Evolutionary conservation across 768 basidiomycete species (phyloP), one percentile per base, ranked within the genome.

Genomic region (Chalciporus sphaerocephalus): DNA sequence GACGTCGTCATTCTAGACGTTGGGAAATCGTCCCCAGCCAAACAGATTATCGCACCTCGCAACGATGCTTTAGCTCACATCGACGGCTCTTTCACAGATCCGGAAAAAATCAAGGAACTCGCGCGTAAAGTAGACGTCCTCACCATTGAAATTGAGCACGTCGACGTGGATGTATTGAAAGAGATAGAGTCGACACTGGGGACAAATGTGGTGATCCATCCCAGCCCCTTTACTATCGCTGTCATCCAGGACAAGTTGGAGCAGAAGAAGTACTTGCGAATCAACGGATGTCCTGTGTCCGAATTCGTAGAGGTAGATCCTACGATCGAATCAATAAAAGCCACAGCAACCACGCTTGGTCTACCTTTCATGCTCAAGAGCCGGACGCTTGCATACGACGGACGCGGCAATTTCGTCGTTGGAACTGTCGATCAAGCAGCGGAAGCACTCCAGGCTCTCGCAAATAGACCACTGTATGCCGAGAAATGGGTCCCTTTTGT

Each of bases 111-210:
- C 54, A 75, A 73, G 34, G 76, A 87, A 51, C 79, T 99, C 28
- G 92, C 93, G 0, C 50, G 64, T 11, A 81, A 82, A 60, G 93
- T 87, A 23, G 87, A 97, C 57, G 71, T 98, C 25, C 71, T 98
- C 39, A 98, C 95, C 0, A 83, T 95, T 41, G 95, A 99, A 72
- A 98, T 97, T 25, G 95, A 99, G 67, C 96, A 99, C 58, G 92
- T 99, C 50, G 80, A 95, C 51, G 89, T 77, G 10, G 70, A 70
- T 17, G 80, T 88, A 0, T 72, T 99, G 9, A 78, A 84, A 40
- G 75, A 64, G 54, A 27, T 60, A 54, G 42, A 57, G 63, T 42
- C 61, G 47, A 11, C 66, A 63, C 11, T 24, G 2, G 55, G 62
- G 60, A 40, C 37, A 17, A 50, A 39, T 17, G 68, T 68, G 15